phyloP scores from a whole-genome alignment of 2,329 filamentous ascomycete genomes.

The Colletotrichum godetiae region DNA sequence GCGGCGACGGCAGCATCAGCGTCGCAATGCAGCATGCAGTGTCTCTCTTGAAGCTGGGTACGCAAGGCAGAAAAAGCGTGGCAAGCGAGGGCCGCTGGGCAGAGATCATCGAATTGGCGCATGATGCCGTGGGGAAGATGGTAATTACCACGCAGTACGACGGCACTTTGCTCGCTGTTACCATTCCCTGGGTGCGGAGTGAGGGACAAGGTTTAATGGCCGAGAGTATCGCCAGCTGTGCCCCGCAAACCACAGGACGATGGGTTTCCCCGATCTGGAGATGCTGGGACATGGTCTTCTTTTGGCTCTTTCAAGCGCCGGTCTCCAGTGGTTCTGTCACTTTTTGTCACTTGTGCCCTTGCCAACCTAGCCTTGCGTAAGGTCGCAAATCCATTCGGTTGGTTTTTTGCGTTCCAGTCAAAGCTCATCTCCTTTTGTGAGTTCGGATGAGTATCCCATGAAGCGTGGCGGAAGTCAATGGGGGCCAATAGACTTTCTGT shows the following conservation, averaged over 20 bases:
- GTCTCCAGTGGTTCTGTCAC: background rate
- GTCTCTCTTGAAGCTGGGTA: background rate
- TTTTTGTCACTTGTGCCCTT: background rate
- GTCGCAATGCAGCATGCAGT: background rate
- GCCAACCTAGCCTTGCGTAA: background rate
- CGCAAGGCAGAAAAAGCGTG: background rate
- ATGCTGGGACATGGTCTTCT: background rate
- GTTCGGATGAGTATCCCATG: slow-evolving; percentile 22
- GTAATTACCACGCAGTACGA: slow-evolving; percentile 29
- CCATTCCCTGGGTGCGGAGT: background rate
- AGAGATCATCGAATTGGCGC: background rate
- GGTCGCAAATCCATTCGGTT: background rate
- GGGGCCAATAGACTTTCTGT: slow-evolving; percentile 12
- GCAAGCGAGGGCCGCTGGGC: background rate
- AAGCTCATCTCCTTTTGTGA: background rate
- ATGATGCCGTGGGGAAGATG: slow-evolving; percentile 26
- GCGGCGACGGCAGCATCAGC: background rate
- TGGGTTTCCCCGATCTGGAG: slow-evolving; percentile 13
- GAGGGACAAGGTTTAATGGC: slow-evolving; percentile 25
- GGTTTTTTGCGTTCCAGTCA: background rate
- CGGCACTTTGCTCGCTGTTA: slow-evolving; percentile 34
- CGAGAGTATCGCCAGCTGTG: slow-evolving; percentile 25
- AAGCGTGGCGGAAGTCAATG: background rate
- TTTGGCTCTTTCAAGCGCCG: background rate
- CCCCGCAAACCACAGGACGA: slow-evolving; percentile 7